phyloP scores from a whole-genome alignment of 495 filamentous ascomycete genomes.

The Darksidea phi region DNA sequence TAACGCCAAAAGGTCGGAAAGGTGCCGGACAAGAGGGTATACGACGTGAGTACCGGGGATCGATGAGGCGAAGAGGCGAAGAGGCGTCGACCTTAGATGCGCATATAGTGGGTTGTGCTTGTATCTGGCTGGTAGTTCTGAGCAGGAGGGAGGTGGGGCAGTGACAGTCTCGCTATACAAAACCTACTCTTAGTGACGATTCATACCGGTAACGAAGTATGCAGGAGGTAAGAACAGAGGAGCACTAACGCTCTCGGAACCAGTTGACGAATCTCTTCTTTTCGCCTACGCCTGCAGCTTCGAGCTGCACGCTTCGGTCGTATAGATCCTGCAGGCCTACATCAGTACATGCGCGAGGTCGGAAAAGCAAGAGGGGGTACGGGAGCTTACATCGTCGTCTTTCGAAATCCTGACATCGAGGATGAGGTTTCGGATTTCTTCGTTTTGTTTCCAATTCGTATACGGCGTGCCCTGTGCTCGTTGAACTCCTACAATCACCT shows the following conservation, averaged over 20 bases:
- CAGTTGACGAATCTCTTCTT: slow-evolving; percentile 29
- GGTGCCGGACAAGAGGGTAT: not conserved
- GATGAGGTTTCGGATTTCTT: slow-evolving; percentile 66
- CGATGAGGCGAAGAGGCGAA: not conserved
- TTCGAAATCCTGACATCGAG: slow-evolving; percentile 61
- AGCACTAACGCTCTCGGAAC: slow-evolving; percentile 39
- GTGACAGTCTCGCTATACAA: not conserved
- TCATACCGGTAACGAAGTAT: not conserved
- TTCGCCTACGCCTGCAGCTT: slow-evolving; percentile 40
- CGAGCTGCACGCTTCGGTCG: slow-evolving; percentile 57
- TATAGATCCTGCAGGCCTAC: slow-evolving; percentile 55
- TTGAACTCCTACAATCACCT: slow-evolving; percentile 85
- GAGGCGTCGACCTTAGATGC: slow-evolving; percentile 6
- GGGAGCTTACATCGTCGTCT: slow-evolving; percentile 58
- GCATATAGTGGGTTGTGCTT: slow-evolving; percentile 13
- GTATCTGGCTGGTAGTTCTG: slow-evolving; percentile 14
- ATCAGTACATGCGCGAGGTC: not conserved
- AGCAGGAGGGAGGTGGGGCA: slow-evolving; percentile 10
- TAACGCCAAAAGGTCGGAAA: not conserved
- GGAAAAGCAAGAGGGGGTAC: not conserved
- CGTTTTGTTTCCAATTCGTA: slow-evolving; percentile 62
- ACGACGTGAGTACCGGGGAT: not conserved
- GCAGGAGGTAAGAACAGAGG: slow-evolving; percentile 60
- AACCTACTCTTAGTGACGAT: slow-evolving; percentile 15
- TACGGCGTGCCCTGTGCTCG: slow-evolving; percentile 86